phyloP scores from a whole-genome alignment of 768 basidiomycete species.

The Psilocybe tampanensis region DNA sequence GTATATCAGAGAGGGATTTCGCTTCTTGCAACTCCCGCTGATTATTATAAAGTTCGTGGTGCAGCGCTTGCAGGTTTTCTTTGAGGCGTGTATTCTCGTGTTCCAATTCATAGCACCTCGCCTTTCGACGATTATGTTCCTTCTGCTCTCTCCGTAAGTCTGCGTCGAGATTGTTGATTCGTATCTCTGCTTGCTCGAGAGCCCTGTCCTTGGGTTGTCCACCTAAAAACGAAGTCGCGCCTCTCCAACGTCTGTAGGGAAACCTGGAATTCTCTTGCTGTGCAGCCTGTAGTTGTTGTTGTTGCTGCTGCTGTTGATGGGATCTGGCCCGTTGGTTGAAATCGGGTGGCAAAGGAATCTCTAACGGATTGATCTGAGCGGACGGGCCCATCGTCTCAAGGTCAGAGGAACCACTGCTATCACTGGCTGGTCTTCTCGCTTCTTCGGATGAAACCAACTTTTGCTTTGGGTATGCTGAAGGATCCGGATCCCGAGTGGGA shows the following conservation, averaged over 20 bases:
- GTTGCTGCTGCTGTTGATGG: neutral
- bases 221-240: neutral
- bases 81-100: neutral
- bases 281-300: neutral
- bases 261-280: neutral
- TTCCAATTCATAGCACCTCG: neutral
- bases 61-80: neutral
- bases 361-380: neutral
- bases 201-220: conserved; percentile 2
- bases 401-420: too few species aligned
- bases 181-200: neutral
- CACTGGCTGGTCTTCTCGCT: too few species aligned
- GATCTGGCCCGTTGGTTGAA: neutral
- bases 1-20: conserved; percentile 28
- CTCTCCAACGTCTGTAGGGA: neutral
- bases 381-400: neutral
- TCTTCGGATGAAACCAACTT: too few species aligned
- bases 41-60: conserved; percentile 13
- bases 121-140: neutral
- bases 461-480: too few species aligned
- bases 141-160: neutral
- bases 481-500: too few species aligned
- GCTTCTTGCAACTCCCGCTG: conserved; percentile 13
- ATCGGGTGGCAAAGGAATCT: neutral
- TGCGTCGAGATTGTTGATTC: neutral